phyloP scores from a whole-genome alignment of 495 filamentous ascomycete species.

The Aspergillus homomorphus region DNA sequence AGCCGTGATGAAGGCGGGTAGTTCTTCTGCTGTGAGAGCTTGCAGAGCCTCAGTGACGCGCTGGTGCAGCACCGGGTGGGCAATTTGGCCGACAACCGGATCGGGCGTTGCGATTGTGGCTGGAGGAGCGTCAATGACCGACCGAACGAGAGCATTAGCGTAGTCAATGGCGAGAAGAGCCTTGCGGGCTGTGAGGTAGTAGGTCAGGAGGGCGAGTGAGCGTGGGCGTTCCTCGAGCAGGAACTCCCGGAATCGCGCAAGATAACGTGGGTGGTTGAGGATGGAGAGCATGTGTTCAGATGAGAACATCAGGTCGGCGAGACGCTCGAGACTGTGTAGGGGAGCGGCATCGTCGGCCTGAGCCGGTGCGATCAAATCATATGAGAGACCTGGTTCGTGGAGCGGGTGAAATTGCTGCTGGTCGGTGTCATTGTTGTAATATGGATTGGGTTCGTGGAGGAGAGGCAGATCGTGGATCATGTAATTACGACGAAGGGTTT shows the following conservation, averaged over 20 bases:
- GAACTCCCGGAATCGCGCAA: constrained; percentile 61
- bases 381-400: constrained; percentile 24
- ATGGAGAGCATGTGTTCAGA: constrained; percentile 57
- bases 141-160: constrained; percentile 59
- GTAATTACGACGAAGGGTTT: constrained; percentile 26
- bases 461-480: constrained; percentile 29
- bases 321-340: constrained; percentile 51
- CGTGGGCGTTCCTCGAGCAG: constrained; percentile 69
- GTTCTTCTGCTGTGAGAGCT: constrained; percentile 58
- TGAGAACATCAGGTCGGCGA: constrained; percentile 64
- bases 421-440: constrained; percentile 23
- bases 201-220: constrained; percentile 61
- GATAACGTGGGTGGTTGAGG: constrained; percentile 63
- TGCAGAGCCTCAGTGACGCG: constrained; percentile 58
- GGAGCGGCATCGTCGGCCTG: constrained; percentile 26
- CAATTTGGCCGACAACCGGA: constrained; percentile 37
- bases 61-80: constrained; percentile 54
- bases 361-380: constrained; percentile 33
- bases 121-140: constrained; percentile 27
- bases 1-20: constrained; percentile 66
- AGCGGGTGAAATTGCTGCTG: constrained; percentile 26
- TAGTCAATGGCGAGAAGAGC: constrained; percentile 69
- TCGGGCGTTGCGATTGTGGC: constrained; percentile 43
- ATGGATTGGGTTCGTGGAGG: constrained; percentile 30
- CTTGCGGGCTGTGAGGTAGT: constrained; percentile 65